These are phyloP conservation scores for Actinomucor elegans DNA, from an alignment of 371 early-diverging fungal species.

Conservation along the genomic window DNA sequence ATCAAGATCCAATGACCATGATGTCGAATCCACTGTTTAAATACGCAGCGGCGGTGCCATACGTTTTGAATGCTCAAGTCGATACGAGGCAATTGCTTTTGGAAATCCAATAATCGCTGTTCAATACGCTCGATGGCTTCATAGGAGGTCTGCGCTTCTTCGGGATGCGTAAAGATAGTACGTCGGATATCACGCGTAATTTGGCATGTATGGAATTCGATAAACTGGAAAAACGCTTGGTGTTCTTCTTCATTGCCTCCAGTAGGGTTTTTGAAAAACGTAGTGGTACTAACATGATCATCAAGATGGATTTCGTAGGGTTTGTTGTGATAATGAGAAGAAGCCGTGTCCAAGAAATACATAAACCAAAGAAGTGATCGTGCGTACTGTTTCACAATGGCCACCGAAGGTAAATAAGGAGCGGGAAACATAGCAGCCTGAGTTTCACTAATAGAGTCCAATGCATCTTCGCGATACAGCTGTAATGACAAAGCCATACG, in stretches of 20 bases:
- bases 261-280: conserved; percentile 17
- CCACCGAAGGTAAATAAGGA: conserved; percentile 6
- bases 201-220: conserved; percentile 40
- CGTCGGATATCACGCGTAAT: conserved; percentile 47
- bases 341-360: conserved; percentile 45
- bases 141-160: conserved; percentile 28
- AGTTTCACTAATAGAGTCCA: conserved; percentile 15
- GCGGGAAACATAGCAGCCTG: conserved; percentile 12
- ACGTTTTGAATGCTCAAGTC: conserved; percentile 4
- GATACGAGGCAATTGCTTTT: conserved; percentile 19
- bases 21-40: conserved; percentile 40
- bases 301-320: conserved; percentile 42
- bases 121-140: conserved; percentile 43
- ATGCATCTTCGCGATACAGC: conserved; percentile 32
- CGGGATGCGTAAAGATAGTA: conserved; percentile 36
- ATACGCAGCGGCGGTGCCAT: conserved; percentile 37
- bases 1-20: conserved; percentile 53
- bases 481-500: conserved; percentile 41
- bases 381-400: conserved; percentile 27
- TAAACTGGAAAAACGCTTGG: conserved; percentile 34
- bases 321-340: conserved; percentile 46
- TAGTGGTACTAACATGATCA: conserved; percentile 27
- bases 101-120: conserved; percentile 22
- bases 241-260: conserved; percentile 5
- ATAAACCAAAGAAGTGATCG: conserved; percentile 43